phyloP scores from a whole-genome alignment of 1,284 basidiomycete species.

The Uromyces viciae-fabae region DNA sequence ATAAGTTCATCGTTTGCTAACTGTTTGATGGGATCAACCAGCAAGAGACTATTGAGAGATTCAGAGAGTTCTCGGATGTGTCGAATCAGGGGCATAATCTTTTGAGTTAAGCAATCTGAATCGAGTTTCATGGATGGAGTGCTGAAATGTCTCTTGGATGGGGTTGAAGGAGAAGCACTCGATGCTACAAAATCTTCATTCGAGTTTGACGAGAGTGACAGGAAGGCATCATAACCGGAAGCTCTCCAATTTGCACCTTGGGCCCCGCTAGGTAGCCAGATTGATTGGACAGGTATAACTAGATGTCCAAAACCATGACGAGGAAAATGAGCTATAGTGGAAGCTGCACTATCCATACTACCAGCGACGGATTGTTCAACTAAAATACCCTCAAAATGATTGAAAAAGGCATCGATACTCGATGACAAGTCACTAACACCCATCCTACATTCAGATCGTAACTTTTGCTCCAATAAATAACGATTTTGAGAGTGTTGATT shows the following conservation, averaged over 20 bases:
- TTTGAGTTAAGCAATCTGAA: conserved; percentile 12
- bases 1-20: conserved; percentile 9
- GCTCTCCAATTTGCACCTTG: conserved; percentile 39
- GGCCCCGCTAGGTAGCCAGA: conserved; percentile 31
- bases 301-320: conserved; percentile 36
- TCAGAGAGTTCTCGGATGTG: conserved; percentile 1
- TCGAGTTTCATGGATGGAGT: conserved; percentile 17
- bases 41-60: conserved; percentile 4
- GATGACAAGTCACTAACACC: conserved; percentile 28
- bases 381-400: conserved; percentile 33
- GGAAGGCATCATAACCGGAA: conserved; percentile 15
- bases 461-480: conserved; percentile 27
- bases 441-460: conserved; percentile 42
- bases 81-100: conserved; percentile 13
- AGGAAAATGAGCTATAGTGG: neutral
- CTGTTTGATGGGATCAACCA: neutral
- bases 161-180: neutral
- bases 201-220: neutral
- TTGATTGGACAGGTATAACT: conserved; percentile 22
- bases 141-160: neutral
- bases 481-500: conserved; percentile 46
- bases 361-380: neutral
- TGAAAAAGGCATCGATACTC: conserved; percentile 37
- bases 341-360: neutral
- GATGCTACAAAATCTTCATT: conserved; percentile 1